Evolutionary conservation across 1,284 basidiomycete species (phyloP), one percentile per base, ranked within the genome.

Genomic region (Puccinia hordei): DNA sequence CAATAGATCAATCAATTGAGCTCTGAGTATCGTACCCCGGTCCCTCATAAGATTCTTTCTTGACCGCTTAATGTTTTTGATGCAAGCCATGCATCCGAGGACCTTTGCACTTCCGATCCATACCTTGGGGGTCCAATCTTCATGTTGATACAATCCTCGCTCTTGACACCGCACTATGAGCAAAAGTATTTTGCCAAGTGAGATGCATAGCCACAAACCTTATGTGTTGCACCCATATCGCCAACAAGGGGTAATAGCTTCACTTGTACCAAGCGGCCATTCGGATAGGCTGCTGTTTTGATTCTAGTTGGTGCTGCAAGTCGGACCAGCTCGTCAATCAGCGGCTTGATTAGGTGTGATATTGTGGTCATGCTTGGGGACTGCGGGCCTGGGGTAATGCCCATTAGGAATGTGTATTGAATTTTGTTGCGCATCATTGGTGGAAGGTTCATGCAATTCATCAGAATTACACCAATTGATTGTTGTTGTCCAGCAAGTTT

Each of bases 101-200:
- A 22, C 22, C n/a, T 24, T 24, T 33, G 9, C 24, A 71, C 51
- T 44, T 79, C 65, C 6, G 19, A 12, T 5, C 51, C 65, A 33
- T 22, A 59, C 24, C 66, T 35, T 24, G 44, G 44, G 24, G 2
- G 19, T 15, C 53, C 66, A 17, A 79, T 19, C 17, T 57, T 27
- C 1, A 79, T 24, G n/a, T 79, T 5, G 1, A 44, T 15, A 5
- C 17, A 35, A 4, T 72, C 19, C 0, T 79, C 22, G 0, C 22
- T n/a, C 5, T 24, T 2, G 15, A 57, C 41, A 27, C 55, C 6
- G 33, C 66, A 79, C 76, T 53, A 71, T 15, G 68, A 71, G 41
- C 66, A 79, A 33, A 46, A 72, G 10, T 41, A 59, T 2, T 72
- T 69, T 12, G 46, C 66, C n/a, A 44, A 79, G 33, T 79, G 65